Base-by-base conservation (phyloP, 495 filamentous ascomycete species). In the Thermothielavioides terrestris region DNA sequence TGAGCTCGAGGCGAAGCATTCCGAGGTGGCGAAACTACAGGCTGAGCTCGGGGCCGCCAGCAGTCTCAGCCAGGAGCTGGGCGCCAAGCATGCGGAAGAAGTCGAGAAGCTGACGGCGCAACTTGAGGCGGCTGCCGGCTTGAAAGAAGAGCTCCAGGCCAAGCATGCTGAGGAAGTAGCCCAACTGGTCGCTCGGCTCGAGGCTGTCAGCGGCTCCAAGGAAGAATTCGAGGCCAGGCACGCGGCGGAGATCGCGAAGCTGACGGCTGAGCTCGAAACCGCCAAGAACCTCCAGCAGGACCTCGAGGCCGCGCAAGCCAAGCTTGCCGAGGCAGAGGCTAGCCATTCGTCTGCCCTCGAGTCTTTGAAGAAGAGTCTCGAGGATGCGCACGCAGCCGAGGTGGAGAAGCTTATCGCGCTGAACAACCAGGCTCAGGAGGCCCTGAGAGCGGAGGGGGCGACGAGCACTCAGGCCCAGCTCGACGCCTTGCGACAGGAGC, bases 321-420 rank as follows among this genome's bases (percentile, higher is more conserved):
- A 68, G 34, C 60, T 74, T 15, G 63, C 64, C 47, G 67, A 74
- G 39, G 63, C 64, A 0, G 62, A 70, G 35, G 63, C 63, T 23
- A 56, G 52, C 5, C 68, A 73, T 42, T 59, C 61, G 10, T 54
- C 63, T 17, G 62, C 65, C 11, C 41, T 77, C n/a, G 68, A 64
- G 20, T 53, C 68, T 1, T 40, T 68, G 17, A 74, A 67, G 59
- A 69, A 71, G 49, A 65, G 66, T 23, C 62, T 63, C 11, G 71
- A 77, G 41, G 65, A 70, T 18, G 60, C 55, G 11, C 73, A 78
- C 49, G 65, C 65, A 5, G 57, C 61, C 23, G 75, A 78, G 47
- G 50, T 77, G 7, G 72, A 78, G 56, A 70, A 73, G 54, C 54
- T 78, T 21, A 68, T 72, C 34, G 54, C 63, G 0, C 53, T 63